Evolutionary conservation across 1,284 basidiomycete genomes (phyloP), one percentile per base, ranked within the genome.

Genomic region (Cutaneotrichosporon cyanovorans): DNA sequence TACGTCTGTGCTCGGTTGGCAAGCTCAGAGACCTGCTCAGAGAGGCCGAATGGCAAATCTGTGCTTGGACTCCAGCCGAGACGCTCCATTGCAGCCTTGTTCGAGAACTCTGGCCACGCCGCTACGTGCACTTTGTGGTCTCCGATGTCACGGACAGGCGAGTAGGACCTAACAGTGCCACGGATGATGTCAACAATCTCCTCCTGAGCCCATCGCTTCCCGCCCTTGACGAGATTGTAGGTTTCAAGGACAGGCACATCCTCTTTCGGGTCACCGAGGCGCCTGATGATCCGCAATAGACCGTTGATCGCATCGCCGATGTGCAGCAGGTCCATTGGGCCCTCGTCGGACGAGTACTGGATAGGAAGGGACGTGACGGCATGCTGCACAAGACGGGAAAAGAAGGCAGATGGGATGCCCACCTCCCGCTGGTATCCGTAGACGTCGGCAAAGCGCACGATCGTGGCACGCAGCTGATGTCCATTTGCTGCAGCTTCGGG

Each of bases 221-320:
- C 69, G 12, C 68, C 68, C 15, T 62, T 59, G 10, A 69, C 65
- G 36, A 72, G 45, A 51, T 71, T 63, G 56, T 60, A 57, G 15
- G 45, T 47, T 15, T 57, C 51, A 33, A 56, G 41, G 3, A 40
- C 37, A 21, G 31, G 36, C 20, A 18, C 28, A 11, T 36, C 37
- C 0, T 23, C 16, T 15, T 28, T 36, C 4, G 34, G 40, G 19
- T 40, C 23, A 41, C 37, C 44, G 8, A 30, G 19, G 32, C 37
- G 38, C 19, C 45, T 32, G 14, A 66, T 53, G 3, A 57, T 28
- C 14, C 45, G 47, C n/a, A 59, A 23, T 6, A 63, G 39, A 3
- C 59, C 67, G 12, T 51, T 53, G 0, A 68, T 48, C 1, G 62
- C 65, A 48, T 73, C 69, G 20, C 62, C 54, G 22, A 67, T 53